Base-by-base conservation (phyloP, 768 basidiomycete species). In the Candolleomyces aberdarensis region DNA sequence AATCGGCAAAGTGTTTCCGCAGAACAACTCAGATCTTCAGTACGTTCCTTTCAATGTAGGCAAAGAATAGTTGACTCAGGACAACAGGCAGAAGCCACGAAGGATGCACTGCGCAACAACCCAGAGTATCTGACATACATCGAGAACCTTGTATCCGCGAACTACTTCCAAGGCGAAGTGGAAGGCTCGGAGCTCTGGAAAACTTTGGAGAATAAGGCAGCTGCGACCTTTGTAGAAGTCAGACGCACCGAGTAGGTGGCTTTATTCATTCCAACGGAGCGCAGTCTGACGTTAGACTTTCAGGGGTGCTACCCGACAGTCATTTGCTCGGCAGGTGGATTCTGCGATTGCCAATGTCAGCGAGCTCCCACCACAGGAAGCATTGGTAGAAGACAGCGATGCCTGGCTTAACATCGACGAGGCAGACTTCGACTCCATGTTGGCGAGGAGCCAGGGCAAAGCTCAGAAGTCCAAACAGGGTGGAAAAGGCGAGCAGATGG, bases 391-490 rank as follows among this genome's bases (percentile, higher is more conserved):
- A n/a, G 93, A 96, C 69, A 88, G 91, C 29, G 94, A 96, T 62
- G 83, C 83, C 1, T 99, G 97, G 97, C 76, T 98, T n/a, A 86
- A 85, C 56, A 76, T 98, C 36, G 84, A 92, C 59, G 80, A 85
- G 0, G 80, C 86, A 49, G 83, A 88, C 68, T 85, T 97, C 63
- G 94, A 98, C 66, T 79, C 80, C 11, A 81, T 89, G 74, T 73
- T 98, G 56, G 80, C 83, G 65, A 75, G 74, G 61, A 79, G 77
- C 4, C 72, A 75, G 67, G 73, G 69, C 3, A 66, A 59, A 41
- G 54, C 61, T 55, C 36, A 36, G 11, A 36, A 36, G 36, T 55
- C 40, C 8, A 62, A 57, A 62, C 50, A 51, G 20, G 47, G 44
- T 11, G 29, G 39, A 31, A 65, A 43, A 54, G 67, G 69, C 43